Percentiles rank a stretch among this genome's conserved stretches.
Evolutionary conservation across 306 rosid genomes (phyloP).

Genomic region (Mucuna pruriens): DNA sequence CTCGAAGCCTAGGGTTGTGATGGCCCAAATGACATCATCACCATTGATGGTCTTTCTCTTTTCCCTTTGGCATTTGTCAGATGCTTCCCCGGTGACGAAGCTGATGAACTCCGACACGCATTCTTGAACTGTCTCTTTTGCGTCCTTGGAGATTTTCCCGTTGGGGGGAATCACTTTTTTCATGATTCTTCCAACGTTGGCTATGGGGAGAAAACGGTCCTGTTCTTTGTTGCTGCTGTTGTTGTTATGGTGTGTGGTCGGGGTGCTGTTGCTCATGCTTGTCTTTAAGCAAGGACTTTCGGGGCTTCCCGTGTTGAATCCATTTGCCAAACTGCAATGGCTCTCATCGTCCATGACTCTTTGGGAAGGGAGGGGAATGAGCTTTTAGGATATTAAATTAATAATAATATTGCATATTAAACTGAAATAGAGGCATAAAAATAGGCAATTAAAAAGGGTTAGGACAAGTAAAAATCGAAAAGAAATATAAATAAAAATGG

Average conservation of each 20-base stretch:
- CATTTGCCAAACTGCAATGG: background rate
- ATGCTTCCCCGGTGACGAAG: conserved; percentile 74
- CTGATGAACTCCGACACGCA: conserved; percentile 84
- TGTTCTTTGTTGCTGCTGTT: conserved; percentile 56
- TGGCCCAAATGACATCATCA: conserved; percentile 80
- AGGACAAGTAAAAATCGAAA: background rate
- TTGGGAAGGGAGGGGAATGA: background rate
- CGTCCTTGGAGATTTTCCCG: conserved; percentile 82
- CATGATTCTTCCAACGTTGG: conserved; percentile 84
- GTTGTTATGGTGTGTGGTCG: background rate
- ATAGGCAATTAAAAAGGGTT: conserved; percentile 51
- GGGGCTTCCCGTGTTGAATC: background rate
- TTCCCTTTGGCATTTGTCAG: conserved; percentile 79
- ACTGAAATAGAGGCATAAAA: conserved; percentile 55
- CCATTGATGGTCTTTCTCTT: conserved; percentile 78
- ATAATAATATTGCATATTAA: conserved; percentile 30
- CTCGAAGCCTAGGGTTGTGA: conserved; percentile 73
- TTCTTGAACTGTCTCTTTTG: conserved; percentile 79
- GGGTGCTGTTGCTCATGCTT: background rate
- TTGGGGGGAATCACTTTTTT: conserved; percentile 68
- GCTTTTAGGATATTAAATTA: conserved; percentile 29
- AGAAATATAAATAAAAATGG: background rate
- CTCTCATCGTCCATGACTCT: conserved; percentile 56
- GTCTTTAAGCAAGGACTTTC: conserved; percentile 51
- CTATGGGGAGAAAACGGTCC: conserved; percentile 78